Evolutionary conservation across 1,284 basidiomycete species (phyloP).

Genomic region (Moesziomyces sp.): DNA sequence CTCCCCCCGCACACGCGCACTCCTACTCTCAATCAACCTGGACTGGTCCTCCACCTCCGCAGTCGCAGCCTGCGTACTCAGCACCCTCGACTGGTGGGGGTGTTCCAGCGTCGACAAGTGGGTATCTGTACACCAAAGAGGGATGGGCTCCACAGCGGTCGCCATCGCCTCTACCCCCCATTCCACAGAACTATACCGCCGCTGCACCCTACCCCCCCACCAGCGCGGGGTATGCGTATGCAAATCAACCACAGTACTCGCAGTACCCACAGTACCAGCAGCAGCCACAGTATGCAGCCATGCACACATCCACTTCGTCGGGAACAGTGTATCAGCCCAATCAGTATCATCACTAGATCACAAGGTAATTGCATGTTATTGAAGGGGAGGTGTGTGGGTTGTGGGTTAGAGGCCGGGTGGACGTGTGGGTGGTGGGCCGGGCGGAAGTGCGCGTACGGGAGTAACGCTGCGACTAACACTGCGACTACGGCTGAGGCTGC

Average conservation of each 20-base stretch:
- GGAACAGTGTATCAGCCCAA: constrained; percentile 12
- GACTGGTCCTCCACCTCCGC: constrained; percentile 20
- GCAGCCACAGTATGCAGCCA: neutral
- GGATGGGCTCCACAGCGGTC: constrained; percentile 19
- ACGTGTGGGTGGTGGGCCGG: constrained; percentile 37
- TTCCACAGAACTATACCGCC: constrained; percentile 3
- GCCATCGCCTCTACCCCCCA: constrained; percentile 30
- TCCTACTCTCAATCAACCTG: constrained; percentile 19
- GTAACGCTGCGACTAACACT: neutral
- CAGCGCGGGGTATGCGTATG: too few species aligned
- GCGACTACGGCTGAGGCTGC: constrained; percentile 2
- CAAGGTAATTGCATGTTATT: neutral
- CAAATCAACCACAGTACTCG: neutral
- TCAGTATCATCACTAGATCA: constrained; percentile 10
- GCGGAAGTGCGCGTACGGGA: constrained; percentile 20
- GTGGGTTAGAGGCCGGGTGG: constrained; percentile 38
- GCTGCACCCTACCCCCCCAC: too few species aligned
- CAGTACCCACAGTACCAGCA: constrained; percentile 1
- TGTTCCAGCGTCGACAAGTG: constrained; percentile 17
- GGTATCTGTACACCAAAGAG: constrained; percentile 30
- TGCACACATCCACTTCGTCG: neutral
- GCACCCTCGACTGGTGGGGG: constrained; percentile 3
- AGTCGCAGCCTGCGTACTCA: constrained; percentile 10
- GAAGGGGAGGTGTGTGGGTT: too few species aligned
- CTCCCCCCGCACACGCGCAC: constrained; percentile 17